These are phyloP conservation scores for Sarocladiaceae sp. DNA, from an alignment of 2,329 filamentous ascomycete genomes.

Conservation along the genomic window DNA sequence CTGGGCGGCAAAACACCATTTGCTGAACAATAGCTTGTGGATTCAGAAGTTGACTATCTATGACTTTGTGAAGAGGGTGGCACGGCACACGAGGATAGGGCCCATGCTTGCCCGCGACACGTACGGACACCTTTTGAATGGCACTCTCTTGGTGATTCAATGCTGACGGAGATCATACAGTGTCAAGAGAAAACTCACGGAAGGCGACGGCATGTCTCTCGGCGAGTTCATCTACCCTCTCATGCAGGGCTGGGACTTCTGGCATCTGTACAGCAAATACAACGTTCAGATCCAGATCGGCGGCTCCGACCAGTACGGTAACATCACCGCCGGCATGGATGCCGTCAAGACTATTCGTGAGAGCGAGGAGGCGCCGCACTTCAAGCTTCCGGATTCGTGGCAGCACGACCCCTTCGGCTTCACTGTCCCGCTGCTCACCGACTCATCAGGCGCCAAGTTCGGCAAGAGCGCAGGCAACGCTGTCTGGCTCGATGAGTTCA, in stretches of 20 bases:
- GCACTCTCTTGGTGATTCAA: neutral
- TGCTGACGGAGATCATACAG: constrained; percentile 22
- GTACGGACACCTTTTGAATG: constrained; percentile 41
- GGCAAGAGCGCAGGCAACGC: constrained; percentile 94
- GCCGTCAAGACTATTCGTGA: constrained; percentile 69
- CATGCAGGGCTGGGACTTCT: constrained; percentile 96
- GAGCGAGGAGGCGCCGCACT: constrained; percentile 40
- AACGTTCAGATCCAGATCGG: constrained; percentile 82
- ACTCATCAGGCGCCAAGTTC: constrained; percentile 80
- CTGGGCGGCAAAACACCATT: constrained; percentile 58
- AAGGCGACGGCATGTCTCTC: constrained; percentile 87
- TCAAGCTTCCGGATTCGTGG: constrained; percentile 33
- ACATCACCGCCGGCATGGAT: constrained; percentile 87
- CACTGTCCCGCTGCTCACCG: constrained; percentile 84
- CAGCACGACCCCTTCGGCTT: constrained; percentile 68
- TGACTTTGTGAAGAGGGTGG: constrained; percentile 70
- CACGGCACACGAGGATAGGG: constrained; percentile 68
- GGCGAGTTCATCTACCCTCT: constrained; percentile 91
- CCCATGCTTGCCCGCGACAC: constrained; percentile 85
- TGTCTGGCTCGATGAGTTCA: constrained; percentile 78
- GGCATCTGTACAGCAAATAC: constrained; percentile 66
- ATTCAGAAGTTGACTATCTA: constrained; percentile 64
- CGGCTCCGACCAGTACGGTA: constrained; percentile 92
- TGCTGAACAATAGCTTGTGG: constrained; percentile 84
- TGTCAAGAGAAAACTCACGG: constrained; percentile 76